phyloP scores from a whole-genome alignment of 163 green algal species.

The Chloromonas sp. region DNA sequence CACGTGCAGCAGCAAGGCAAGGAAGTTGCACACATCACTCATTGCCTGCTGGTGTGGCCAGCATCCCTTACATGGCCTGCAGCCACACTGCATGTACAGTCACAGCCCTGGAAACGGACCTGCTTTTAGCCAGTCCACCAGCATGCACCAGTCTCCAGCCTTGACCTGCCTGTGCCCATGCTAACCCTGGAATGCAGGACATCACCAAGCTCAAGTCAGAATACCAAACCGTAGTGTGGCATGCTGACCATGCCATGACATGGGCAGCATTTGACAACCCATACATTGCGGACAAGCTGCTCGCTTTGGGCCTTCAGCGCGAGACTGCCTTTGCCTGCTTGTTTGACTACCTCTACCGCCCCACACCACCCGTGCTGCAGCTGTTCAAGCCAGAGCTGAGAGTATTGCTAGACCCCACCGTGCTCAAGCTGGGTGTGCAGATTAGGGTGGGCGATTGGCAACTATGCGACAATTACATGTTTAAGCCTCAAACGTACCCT shows the following conservation, averaged over 20 bases:
- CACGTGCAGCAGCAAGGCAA: too few relatives aligned
- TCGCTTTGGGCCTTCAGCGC: constrained; percentile 8
- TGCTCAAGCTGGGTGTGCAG: constrained; percentile 20
- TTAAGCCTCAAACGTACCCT: constrained; percentile 17
- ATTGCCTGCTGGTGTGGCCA: too few relatives aligned
- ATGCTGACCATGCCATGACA: constrained; percentile 16
- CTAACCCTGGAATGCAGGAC: constrained; percentile 6
- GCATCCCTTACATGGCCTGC: too few relatives aligned
- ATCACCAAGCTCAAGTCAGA: background rate
- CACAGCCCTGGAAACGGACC: too few relatives aligned
- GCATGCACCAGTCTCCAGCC: too few relatives aligned
- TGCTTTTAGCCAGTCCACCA: too few relatives aligned
- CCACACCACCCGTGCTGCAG: constrained; percentile 7
- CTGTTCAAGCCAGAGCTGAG: constrained; percentile 9
- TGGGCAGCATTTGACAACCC: constrained; percentile 25
- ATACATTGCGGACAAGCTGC: constrained; percentile 6
- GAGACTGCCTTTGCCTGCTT: constrained; percentile 28
- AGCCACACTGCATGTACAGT: too few relatives aligned
- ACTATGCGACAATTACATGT: constrained; percentile 15
- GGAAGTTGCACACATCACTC: too few relatives aligned
- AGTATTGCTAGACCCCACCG: constrained; percentile 17
- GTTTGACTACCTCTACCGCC: constrained; percentile 33
- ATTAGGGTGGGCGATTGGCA: constrained; percentile 28
- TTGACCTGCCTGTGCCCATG: background rate
- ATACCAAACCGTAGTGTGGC: constrained; percentile 18